phyloP scores from a whole-genome alignment of 2,329 filamentous ascomycete genomes.

The Canariomyces notabilis region DNA sequence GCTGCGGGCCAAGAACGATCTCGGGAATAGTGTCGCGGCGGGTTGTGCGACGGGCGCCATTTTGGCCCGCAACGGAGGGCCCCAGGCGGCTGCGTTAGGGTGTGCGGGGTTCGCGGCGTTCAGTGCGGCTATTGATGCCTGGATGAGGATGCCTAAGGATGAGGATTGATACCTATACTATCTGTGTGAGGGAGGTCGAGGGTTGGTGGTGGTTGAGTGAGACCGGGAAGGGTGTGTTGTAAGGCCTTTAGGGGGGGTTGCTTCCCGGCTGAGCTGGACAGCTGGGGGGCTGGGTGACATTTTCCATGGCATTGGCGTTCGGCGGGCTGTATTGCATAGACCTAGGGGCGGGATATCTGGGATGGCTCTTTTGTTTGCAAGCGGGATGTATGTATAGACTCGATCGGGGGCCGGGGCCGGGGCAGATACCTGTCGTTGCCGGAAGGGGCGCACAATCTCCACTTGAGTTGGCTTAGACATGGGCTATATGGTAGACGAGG shows the following conservation, averaged over 20 bases:
- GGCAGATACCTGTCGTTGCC: neutral
- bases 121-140: constrained; percentile 84
- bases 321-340: constrained; percentile 9
- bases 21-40: constrained; percentile 79
- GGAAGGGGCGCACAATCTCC: constrained; percentile 3
- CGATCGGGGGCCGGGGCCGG: too few species aligned
- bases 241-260: too few species aligned
- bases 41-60: constrained; percentile 90
- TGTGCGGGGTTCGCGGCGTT: constrained; percentile 94
- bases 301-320: constrained; percentile 30
- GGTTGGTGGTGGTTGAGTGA: neutral
- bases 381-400: constrained; percentile 7
- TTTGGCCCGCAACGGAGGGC: constrained; percentile 79
- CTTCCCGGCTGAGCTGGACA: too few species aligned
- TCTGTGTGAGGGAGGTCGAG: neutral
- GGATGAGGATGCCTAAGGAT: constrained; percentile 73
- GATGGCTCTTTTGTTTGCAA: neutral
- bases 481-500: neutral
- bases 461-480: constrained; percentile 6
- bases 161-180: constrained; percentile 31
- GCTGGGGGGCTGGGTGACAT: constrained; percentile 19
- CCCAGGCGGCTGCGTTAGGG: constrained; percentile 79
- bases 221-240: constrained; percentile 13
- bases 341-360: neutral
- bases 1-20: constrained; percentile 85